Base-by-base conservation (phyloP, 805 yeast species). In the Hanseniaspora meyeri region DNA sequence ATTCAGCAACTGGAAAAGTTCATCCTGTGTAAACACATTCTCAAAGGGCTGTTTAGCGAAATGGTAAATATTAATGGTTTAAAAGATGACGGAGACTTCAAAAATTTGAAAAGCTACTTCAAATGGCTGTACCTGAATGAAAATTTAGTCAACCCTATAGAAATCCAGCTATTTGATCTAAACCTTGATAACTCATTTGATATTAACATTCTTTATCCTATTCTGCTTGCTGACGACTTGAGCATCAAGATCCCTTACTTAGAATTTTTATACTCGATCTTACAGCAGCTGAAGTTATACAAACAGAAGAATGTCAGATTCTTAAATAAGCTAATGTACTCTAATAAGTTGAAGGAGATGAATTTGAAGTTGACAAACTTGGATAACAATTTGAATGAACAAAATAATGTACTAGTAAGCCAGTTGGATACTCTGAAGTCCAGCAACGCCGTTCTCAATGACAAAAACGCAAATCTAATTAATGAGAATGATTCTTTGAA, bases 241-340 rank as follows among this genome's bases (percentile, higher is more conserved):
- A 82, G 84, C 50, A 82, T 88, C 55, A 83, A 85, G 66, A 87
- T 96, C 0, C 96, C 97, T 1, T 90, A 90, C 66, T 74, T 90
- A 66, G 97, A 90, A 70, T 87, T 87, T 62, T 71, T 87, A 57
- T 90, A 87, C 66, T 88, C 95, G 2, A 77, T 82, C 55, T 72
- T 85, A 73, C 81, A 86, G 60, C 90, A 85, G 66, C 76, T 73
- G 55, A 75, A 73, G 56, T 75, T 73, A 58, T 69, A 77, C 58
- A 82, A 81, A 59, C 59, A 61, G n/a, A 72, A 72, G 31, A 42
- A 42, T 42, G 29, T 42, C 8, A 24, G 45, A 42, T 42, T 42
- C 6, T 24, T 42, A 31, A 42, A 42, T 8, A 42, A 42, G n/a
- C 24, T 42, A 31, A 42, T 42, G 24, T 27, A 59, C 58, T 34